A percentile compares a stretch with the other conserved stretches of the same genome.
Evolutionary conservation across 2,329 filamentous ascomycete genomes (phyloP).

Genomic region (Xylariomycetidae sp.): DNA sequence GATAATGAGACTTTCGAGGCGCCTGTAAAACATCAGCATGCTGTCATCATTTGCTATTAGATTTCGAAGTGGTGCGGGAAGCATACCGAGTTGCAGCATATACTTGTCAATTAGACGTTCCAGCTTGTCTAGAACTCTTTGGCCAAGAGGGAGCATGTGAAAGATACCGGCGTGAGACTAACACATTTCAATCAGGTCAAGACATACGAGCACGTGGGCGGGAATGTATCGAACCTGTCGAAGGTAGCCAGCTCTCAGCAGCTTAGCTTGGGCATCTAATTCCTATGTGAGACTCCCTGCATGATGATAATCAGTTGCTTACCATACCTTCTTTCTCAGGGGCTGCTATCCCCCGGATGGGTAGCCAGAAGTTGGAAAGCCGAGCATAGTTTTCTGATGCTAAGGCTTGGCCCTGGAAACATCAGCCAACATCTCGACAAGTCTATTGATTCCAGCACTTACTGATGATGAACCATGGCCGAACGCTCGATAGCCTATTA

Average conservation of each 20-base stretch:
- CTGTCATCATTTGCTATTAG: not conserved
- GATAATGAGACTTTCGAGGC: constrained; percentile 63
- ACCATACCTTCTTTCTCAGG: constrained; percentile 48
- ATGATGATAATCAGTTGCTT: not conserved
- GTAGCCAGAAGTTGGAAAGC: constrained; percentile 74
- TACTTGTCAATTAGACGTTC: constrained; percentile 82
- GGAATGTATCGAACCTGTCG: constrained; percentile 53
- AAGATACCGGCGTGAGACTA: constrained; percentile 87
- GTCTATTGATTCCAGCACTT: too few species aligned
- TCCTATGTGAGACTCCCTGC: not conserved
- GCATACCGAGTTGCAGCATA: constrained; percentile 69
- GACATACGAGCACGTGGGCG: not conserved
- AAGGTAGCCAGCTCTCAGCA: constrained; percentile 68
- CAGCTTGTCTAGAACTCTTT: constrained; percentile 83
- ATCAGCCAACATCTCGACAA: too few species aligned
- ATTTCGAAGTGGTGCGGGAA: constrained; percentile 1
- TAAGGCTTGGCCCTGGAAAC: too few species aligned
- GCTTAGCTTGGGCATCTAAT: constrained; percentile 60
- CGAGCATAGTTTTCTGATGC: constrained; percentile 26
- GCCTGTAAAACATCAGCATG: constrained; percentile 10
- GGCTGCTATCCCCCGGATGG: constrained; percentile 64
- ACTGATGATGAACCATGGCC: too few species aligned
- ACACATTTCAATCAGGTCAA: constrained; percentile 2
- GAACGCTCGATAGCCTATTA: too few species aligned
- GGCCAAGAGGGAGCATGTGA: constrained; percentile 82